Conservation (phyloP, 305 asterid species). For the Fraxinus platypoda region DNA sequence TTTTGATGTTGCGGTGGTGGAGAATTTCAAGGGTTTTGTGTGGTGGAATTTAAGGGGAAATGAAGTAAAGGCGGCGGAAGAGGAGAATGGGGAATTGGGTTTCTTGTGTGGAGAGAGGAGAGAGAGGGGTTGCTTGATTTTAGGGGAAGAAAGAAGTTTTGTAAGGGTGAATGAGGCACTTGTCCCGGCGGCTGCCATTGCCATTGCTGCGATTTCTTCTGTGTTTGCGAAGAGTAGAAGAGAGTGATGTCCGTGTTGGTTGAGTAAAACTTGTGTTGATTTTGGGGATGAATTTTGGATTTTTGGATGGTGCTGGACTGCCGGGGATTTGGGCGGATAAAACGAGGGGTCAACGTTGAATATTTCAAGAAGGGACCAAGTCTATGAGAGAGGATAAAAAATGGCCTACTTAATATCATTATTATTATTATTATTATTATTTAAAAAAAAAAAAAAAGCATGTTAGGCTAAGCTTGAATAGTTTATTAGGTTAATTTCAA, state of each 20-base stretch:
- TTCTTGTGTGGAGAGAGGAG: conserved; percentile 29
- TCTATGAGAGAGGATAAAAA: no score
- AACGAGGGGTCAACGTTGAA: not conserved
- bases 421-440: no score
- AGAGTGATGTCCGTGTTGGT: not conserved
- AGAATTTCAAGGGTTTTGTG: conserved; percentile 36
- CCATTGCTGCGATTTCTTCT: conserved; percentile 26
- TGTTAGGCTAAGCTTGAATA: no score
- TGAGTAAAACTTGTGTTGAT: not conserved
- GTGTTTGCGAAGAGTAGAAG: not conserved
- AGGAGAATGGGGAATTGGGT: conserved; percentile 31
- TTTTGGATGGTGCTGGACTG: not conserved
- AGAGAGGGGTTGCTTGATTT: conserved; percentile 38
- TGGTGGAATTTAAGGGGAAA: conserved; percentile 25
- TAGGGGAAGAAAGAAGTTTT: conserved; percentile 44
- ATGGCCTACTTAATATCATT: no score
- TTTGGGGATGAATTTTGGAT: not conserved
- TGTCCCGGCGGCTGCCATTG: conserved; percentile 53
- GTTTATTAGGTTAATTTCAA: no score
- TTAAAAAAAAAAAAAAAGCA: no score
- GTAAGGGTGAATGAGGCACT: conserved; percentile 54
- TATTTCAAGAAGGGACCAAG: no score
- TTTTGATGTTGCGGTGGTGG: conserved; percentile 42
- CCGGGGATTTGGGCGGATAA: not conserved
- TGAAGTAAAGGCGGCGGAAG: conserved; percentile 26